Base-by-base conservation (phyloP, 257 asterid species). In the Solanum rostratum region DNA sequence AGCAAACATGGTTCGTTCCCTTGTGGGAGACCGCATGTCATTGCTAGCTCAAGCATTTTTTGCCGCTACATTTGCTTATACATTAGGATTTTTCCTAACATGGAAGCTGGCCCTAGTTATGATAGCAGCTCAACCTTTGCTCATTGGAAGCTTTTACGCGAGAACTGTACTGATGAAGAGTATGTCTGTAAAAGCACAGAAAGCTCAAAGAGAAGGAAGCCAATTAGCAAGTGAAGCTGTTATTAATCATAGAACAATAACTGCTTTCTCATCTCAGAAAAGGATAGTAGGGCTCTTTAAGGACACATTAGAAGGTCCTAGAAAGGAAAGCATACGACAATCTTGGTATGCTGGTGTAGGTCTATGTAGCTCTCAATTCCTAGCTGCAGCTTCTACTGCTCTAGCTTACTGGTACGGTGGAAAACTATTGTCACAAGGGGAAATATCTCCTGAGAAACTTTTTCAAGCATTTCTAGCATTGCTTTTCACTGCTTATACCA, bases 401-500 rank as follows among this genome's bases (percentile, higher is more conserved):
- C 85, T 94, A 88, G 97, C 97, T 86, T 94, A 90, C 65, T 93
- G 98, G 98, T 94, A 93, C 4, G 98, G 98, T 0, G 97, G 98
- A 24, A 94, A 86, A 85, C 93, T 92, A 30, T 80, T 94, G 53
- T 16, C 92, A 27, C 30, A 90, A 16, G 85, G 88, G 10, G 22
- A 78, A 20, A 93, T 94, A 62, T 30, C 92, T 2, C 93, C 97
- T 0, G 92, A 93, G 87, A 81, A 83, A 52, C 95, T 94, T 22
- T 94, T 94, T 84, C 98, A 94, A 88, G 92, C 98, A 22, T 94
- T 93, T 86, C 85, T 94, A 2, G 94, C 94, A 10, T 93, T 94
- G 16, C 86, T 94, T 37, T 93, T 94, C 86, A 94, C 98, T n/a
- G 97, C 98, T 24, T 94, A 94, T 83, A 94, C 97, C 7, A 94